Evolutionary conservation across 1,284 basidiomycete genomes (phyloP), one percentile per base, ranked within the genome.

Genomic region (Omphalotus olearius): DNA sequence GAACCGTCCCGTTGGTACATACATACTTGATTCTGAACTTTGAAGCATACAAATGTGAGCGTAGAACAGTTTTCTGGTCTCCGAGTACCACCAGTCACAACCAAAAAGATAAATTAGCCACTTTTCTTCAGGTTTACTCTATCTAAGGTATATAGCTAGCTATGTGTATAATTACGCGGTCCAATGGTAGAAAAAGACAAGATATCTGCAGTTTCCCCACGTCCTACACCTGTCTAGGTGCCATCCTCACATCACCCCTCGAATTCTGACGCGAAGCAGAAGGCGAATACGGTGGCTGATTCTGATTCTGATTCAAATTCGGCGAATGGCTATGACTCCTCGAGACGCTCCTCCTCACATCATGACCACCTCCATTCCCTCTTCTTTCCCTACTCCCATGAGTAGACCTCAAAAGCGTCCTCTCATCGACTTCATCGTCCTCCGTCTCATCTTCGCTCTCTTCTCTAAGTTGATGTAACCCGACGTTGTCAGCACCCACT

Each of bases 371-470:
- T 25, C 54, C 9, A 33, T 10, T 70, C 36, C 35, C 40, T 50
- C 26, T 50, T 7, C 30, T 33, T 2, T 33, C 30, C 7, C 30
- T 13, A 33, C 7, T 13, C 30, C 30, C 46, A 13, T 28, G 33
- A 11, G 20, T 33, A 6, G 45, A 30, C 37, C 63, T 65, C 55
- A 84, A 60, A 54, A 67, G 70, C 35, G 80, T 80, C 63, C 73
- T 70, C 67, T 82, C 80, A 61, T 80, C 72, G 18, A 62, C 73
- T 53, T 74, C 70, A 38, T 61, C 65, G n/a, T 67, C 68, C 25
- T 70, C 72, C 39, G 73, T 72, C 55, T 72, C 69, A 13, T 67
- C 66, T 33, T 74, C 73, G 50, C 67, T 70, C 53, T 70, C 74
- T 63, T 81, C 80, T 18, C 70, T 59, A 45, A 82, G 60, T 50